Base-by-base conservation (phyloP, 2,329 filamentous ascomycete species). In the Orbilia brochopaga region DNA sequence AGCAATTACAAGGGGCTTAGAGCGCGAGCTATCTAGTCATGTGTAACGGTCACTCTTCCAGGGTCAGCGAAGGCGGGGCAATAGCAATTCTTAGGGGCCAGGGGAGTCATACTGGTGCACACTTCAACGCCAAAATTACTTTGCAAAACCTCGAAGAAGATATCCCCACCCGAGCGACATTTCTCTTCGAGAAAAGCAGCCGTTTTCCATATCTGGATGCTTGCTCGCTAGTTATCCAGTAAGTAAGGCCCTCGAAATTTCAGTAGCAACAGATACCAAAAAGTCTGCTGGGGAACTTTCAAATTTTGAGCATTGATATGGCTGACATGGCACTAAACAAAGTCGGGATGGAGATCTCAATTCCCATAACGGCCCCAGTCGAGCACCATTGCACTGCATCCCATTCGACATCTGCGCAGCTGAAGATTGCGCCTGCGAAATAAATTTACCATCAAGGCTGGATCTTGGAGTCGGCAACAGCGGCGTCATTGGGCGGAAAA, bases 71-170 rank as follows among this genome's bases (percentile, higher is more conserved):
- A 46, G 69, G 69, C 17, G 69, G 69, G 13, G 69, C 69, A 11
- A 67, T 73, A 6, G 69, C 63, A 0, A 58, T 73, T 1, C 46
- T 73, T 8, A 54, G 62, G 37, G 56, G 62, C 1, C 30, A 58
- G 19, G 62, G 58, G 5, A 35, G 32, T 21, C 51, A 62, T 15
- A 53, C 60, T 6, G 52, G 48, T 17, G 23, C 62, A 2, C 21
- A 48, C 10, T 62, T 67, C 50, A 73, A 67, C 21, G 61, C 69
- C n/a, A 67, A 67, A 55, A 66, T 73, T 3, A 73, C 69, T n/a
- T 44, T 73, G 2, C 62, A 54, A 24, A 73, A 73, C 32, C 17
- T 35, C 2, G 56, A 62, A 8, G 52, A 54, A n/a, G 62, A 55
- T 40, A 56, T 60, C 13, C 17, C 62, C 11, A 73, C 69, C 4